Evolutionary conservation across 176 grass and related monocot genomes (phyloP), one percentile per base, ranked within the genome.

Genomic region (Eragrostis nindensis): DNA sequence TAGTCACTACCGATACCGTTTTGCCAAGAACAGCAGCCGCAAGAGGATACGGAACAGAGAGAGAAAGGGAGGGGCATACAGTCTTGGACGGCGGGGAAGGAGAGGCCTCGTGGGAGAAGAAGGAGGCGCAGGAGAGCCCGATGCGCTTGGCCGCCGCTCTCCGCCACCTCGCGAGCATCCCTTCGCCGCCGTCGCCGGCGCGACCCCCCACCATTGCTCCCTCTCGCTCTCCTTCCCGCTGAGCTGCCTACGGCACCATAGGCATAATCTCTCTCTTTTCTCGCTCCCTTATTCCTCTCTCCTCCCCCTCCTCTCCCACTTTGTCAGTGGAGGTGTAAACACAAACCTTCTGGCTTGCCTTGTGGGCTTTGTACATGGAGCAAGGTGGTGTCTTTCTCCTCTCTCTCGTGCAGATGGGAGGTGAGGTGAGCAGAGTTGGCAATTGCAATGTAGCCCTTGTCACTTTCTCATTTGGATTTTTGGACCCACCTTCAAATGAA

Each of bases 141-240:
- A 95, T 90, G n/a, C 80, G 76, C 80, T 85, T 95, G 73, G 87
- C 85, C 9, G 89, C 85, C 46, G 85, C 83, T 85, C 77, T 80
- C 53, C 90, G 83, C 92, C 90, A 92, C 76, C 81, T 66, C 55
- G 79, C 36, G 13, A 86, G 80, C 74, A 42, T 86, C n/a, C 90
- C 87, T n/a, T 89, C 81, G 64, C 64, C 64, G 64, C 29, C 82
- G 14, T 68, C 75, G 11, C 82, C 66, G 36, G 21, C 71, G 71
- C 82, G 76, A n/a, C 76, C 81, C 13, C 75, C 63, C 48, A 64
- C 88, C 88, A 90, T 90, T 82, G 83, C 73, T 71, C n/a, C 21
- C 82, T 48, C 61, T 32, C 59, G 11, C 26, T 72, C n/a, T 55
- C 64, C 74, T 70, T 17, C 48, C 64, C 77, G 27, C 62, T 18